Conservation (phyloP, 2,329 filamentous ascomycete genomes). For the Colletotrichum ledebouriae region DNA sequence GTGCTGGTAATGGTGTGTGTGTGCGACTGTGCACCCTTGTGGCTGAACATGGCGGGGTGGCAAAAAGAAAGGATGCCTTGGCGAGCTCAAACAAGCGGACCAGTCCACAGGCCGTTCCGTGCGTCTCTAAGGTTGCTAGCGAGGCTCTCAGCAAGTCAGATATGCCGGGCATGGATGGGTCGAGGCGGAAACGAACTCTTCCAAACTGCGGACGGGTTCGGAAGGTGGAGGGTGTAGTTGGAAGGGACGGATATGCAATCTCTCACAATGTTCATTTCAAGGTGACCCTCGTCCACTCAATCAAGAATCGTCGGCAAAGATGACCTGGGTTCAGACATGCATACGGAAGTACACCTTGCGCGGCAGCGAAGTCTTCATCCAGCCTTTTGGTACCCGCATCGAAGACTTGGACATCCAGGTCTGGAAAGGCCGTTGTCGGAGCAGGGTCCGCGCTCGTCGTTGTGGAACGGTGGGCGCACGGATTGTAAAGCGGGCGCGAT, state of each 20-base stretch:
- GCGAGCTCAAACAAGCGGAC: background rate
- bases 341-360: background rate
- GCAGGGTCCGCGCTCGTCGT: background rate
- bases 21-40: background rate
- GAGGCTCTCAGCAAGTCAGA: background rate
- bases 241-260: slow-evolving; percentile 6
- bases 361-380: slow-evolving; percentile 3
- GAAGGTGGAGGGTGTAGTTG: background rate
- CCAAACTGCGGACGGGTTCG: background rate
- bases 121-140: no score
- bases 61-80: background rate
- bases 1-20: background rate
- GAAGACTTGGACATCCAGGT: background rate
- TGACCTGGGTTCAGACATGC: no score
- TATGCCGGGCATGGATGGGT: slow-evolving; percentile 15
- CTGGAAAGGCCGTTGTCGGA: slow-evolving; percentile 7
- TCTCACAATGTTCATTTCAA: no score
- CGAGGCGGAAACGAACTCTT: slow-evolving; percentile 29
- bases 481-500: slow-evolving; percentile 2
- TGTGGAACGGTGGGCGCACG: background rate
- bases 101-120: background rate
- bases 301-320: no score
- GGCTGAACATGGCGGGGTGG: no score
- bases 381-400: background rate
- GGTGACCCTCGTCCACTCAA: background rate